Evolutionary conservation across 495 filamentous ascomycete species (phyloP).

Genomic region (Penicillium bialowiezense): DNA sequence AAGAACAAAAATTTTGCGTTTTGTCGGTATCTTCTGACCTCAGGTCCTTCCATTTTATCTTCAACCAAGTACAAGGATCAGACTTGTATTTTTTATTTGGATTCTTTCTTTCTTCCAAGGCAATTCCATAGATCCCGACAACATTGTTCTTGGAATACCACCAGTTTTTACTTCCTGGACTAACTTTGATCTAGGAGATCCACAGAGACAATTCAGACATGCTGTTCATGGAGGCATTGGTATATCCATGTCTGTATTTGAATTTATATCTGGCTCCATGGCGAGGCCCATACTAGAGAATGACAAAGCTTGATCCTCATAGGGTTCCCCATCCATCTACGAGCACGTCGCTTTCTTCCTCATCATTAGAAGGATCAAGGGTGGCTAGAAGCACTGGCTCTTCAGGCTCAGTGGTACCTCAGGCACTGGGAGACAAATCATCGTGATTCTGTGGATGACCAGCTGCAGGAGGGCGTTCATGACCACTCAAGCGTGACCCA

Average conservation of each 20-base stretch:
- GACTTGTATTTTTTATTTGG: conserved; percentile 1
- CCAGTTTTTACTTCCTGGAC: neutral
- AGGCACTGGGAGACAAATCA: neutral
- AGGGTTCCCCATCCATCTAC: neutral
- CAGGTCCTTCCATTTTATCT: conserved; percentile 1
- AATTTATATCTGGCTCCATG: neutral
- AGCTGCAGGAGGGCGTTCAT: neutral
- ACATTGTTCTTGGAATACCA: neutral
- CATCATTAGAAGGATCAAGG: neutral
- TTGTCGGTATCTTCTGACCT: neutral
- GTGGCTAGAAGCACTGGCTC: neutral
- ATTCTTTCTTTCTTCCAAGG: neutral
- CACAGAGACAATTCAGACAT: neutral
- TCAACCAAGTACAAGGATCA: conserved; percentile 1
- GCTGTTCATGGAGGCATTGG: neutral
- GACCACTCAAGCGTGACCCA: neutral
- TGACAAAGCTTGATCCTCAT: neutral
- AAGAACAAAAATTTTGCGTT: neutral
- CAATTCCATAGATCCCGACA: neutral
- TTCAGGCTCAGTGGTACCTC: neutral
- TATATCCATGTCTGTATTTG: conserved; percentile 1
- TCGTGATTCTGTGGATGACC: neutral
- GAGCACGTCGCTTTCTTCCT: neutral
- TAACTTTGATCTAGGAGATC: neutral
- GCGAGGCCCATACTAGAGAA: neutral